phyloP scores from a whole-genome alignment of 2,329 filamentous ascomycete species.

The Xylaria multiplex region DNA sequence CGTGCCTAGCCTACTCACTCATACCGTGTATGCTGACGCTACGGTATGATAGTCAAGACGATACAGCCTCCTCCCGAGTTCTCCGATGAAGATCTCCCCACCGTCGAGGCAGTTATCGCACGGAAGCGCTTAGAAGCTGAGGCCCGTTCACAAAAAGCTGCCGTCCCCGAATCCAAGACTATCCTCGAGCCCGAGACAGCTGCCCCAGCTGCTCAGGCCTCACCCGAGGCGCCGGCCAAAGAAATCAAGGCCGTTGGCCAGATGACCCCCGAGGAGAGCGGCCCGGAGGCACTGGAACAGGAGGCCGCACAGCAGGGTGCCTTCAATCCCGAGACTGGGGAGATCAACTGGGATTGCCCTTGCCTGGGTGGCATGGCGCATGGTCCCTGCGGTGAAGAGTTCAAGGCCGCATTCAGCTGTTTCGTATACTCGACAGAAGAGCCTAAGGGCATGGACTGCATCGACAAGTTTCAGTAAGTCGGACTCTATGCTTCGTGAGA shows the following conservation, averaged over 20 bases:
- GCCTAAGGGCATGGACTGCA: slow-evolving; percentile 97
- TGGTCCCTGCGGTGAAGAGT: slow-evolving; percentile 94
- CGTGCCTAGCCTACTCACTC: not conserved
- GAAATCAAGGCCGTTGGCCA: slow-evolving; percentile 41
- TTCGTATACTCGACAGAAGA: slow-evolving; percentile 96
- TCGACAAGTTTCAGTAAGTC: slow-evolving; percentile 93
- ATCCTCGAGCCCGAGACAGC: slow-evolving; percentile 46
- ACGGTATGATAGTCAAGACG: slow-evolving; percentile 41
- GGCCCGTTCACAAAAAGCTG: slow-evolving; percentile 46
- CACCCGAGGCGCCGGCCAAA: slow-evolving; percentile 44
- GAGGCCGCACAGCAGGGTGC: slow-evolving; percentile 89
- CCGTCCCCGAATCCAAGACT: slow-evolving; percentile 34
- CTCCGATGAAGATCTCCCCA: slow-evolving; percentile 67
- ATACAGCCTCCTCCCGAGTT: slow-evolving; percentile 61
- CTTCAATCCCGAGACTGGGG: slow-evolving; percentile 97
- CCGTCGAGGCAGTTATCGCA: slow-evolving; percentile 73
- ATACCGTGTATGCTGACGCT: slow-evolving; percentile 13
- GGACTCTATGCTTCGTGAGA: not conserved
- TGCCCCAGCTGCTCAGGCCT: slow-evolving; percentile 38
- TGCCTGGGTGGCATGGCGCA: slow-evolving; percentile 97
- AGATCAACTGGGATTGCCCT: slow-evolving; percentile 99
- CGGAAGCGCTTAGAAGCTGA: slow-evolving; percentile 66
- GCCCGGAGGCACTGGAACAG: slow-evolving; percentile 72
- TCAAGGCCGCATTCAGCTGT: slow-evolving; percentile 95
- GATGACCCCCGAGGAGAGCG: slow-evolving; percentile 42